Conservation (phyloP, 2,329 filamentous ascomycete genomes). For the Arthrobotrys sinensis region DNA sequence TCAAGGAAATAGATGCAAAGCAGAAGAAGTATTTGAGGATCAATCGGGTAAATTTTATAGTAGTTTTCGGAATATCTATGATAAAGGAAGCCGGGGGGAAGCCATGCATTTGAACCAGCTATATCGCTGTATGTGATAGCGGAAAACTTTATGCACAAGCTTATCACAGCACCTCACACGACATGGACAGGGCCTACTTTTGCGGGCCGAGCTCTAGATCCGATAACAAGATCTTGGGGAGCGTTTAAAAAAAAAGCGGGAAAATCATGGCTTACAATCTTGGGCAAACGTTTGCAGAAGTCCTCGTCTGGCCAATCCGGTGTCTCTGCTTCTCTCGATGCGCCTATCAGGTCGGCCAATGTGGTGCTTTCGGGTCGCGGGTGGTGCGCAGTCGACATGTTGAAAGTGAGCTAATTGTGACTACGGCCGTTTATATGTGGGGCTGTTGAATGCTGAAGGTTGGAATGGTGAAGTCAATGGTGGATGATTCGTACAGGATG, state of each 20-base stretch:
- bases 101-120: conserved; percentile 24
- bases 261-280: conserved; percentile 61
- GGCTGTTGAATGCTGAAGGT: not conserved
- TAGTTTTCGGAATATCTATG: not conserved
- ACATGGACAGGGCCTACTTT: conserved; percentile 39
- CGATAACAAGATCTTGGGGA: not conserved
- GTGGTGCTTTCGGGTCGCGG: conserved; percentile 45
- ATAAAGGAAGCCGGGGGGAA: not conserved
- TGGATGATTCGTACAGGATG: conserved; percentile 4
- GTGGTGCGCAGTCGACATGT: conserved; percentile 40
- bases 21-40: conserved; percentile 5
- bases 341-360: conserved; percentile 37
- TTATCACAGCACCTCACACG: conserved; percentile 48
- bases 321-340: conserved; percentile 26
- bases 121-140: conserved; percentile 29
- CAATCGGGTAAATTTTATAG: conserved; percentile 10
- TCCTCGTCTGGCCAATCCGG: conserved; percentile 51
- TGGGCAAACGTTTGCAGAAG: conserved; percentile 63
- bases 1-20: conserved; percentile 34
- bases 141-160: conserved; percentile 41
- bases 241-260: not conserved
- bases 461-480: not conserved
- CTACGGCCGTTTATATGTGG: not conserved
- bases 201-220: conserved; percentile 10
- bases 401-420: conserved; percentile 21